Base-by-base conservation (phyloP, 2,329 filamentous ascomycete genomes). In the Phyllosticta citriasiana region DNA sequence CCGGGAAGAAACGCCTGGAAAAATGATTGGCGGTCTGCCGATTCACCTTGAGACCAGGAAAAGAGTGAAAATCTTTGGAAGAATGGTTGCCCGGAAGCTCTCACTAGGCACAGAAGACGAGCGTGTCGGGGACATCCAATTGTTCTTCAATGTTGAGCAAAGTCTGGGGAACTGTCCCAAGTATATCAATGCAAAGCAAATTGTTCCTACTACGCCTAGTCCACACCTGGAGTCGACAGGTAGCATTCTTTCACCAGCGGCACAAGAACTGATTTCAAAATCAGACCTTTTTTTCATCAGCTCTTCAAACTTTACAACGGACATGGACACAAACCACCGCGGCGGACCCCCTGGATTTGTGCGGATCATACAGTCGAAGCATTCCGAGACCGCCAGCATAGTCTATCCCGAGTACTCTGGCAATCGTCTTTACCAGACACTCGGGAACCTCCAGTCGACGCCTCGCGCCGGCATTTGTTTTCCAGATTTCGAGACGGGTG, bases 341-440 rank as follows among this genome's bases (percentile, higher is more conserved):
- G 91, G 91, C 47, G 91, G 91, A 0, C 80, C 85, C 1, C 78
- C 80, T 0, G 91, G 90, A 0, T 93, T 96, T 68, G 76, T 93
- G 22, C 82, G 90, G 25, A 78, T 93, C 8, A 71, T 86, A 1
- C 86, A 88, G 61, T 73, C 78, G 50, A 63, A 53, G 19, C 68
- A 64, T 2, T 76, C 76, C 1, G 78, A 83, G 2, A 53, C 16
- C n/a, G 51, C 58, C 58, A 60, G 33, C 24, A 72, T 95, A 14
- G 78, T 87, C 2, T 96, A 90, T 72, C 91, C 91, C 0, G 91
- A 96, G 70, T 95, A 88, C 71, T 91, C 88, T 0, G 91, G 91
- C 7, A 96, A 96, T 71, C 79, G 89, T 16, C 76, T 94, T 0
- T 96, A 95, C 67, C 90, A 95, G 71, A 89, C 88, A 0, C 80